Conservation (phyloP, 768 basidiomycete species). For the Boletus speciosus region DNA sequence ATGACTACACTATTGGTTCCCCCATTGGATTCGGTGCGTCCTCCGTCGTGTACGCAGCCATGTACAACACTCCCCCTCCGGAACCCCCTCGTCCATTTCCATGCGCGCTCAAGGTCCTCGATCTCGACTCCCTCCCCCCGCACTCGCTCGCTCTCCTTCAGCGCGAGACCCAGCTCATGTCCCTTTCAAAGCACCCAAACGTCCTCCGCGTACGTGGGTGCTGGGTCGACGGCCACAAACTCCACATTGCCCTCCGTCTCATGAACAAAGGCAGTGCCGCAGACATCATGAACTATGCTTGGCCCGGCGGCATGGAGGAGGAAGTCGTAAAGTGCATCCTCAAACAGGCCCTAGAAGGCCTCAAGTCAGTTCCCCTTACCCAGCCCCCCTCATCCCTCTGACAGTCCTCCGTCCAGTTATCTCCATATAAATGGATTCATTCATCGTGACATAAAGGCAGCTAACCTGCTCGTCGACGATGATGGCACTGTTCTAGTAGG, state of each 20-base stretch:
- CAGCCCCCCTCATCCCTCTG: background rate
- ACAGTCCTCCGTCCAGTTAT: constrained; percentile 45
- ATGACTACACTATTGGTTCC: constrained; percentile 72
- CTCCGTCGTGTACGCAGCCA: constrained; percentile 83
- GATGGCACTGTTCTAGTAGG: constrained; percentile 88
- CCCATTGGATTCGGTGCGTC: constrained; percentile 91
- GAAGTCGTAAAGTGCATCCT: constrained; percentile 83
- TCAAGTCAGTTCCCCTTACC: constrained; percentile 55
- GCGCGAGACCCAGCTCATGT: constrained; percentile 89
- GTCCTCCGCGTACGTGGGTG: constrained; percentile 87
- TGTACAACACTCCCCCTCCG: constrained; percentile 47
- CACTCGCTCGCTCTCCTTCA: constrained; percentile 69
- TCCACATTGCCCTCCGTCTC: constrained; percentile 82
- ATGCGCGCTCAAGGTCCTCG: constrained; percentile 86
- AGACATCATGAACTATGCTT: constrained; percentile 80
- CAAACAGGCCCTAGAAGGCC: constrained; percentile 82
- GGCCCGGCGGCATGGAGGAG: constrained; percentile 89
- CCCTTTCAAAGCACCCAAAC: constrained; percentile 88
- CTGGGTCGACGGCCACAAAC: constrained; percentile 81
- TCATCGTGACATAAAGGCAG: constrained; percentile 93
- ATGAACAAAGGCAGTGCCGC: constrained; percentile 88
- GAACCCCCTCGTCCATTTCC: constrained; percentile 41
- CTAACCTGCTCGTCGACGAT: constrained; percentile 88
- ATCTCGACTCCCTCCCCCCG: constrained; percentile 75
- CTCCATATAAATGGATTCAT: constrained; percentile 88